Percentiles rank a stretch among this genome's conserved stretches.
Evolutionary conservation across 1,284 basidiomycete genomes (phyloP).

Genomic region (Ceratobasidium sp.): DNA sequence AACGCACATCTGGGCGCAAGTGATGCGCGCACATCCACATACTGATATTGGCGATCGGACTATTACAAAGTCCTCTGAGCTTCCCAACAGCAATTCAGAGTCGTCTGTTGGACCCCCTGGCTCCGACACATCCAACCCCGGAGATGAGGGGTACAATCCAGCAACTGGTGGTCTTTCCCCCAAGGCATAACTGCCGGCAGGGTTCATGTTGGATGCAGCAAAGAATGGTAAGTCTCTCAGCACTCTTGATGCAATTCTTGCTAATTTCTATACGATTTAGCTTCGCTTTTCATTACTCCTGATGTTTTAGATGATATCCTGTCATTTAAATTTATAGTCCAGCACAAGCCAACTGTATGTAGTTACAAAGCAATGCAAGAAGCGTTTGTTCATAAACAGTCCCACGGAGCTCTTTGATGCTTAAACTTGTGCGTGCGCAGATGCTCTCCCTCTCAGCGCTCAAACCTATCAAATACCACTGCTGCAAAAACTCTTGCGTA

Average conservation of each 20-base stretch:
- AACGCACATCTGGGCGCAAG: not conserved
- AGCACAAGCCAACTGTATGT: not conserved
- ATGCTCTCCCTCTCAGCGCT: too few species aligned
- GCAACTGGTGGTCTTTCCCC: not conserved
- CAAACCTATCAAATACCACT: conserved; percentile 43
- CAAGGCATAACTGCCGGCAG: not conserved
- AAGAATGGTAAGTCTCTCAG: not conserved
- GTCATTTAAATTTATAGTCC: too few species aligned
- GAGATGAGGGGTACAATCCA: not conserved
- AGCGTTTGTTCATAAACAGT: not conserved
- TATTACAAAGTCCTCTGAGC: not conserved
- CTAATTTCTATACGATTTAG: not conserved
- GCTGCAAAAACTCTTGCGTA: conserved; percentile 51
- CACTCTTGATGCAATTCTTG: not conserved
- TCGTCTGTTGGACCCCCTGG: not conserved
- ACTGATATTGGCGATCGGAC: not conserved
- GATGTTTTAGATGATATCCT: not conserved
- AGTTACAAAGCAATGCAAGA: not conserved
- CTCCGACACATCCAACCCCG: not conserved
- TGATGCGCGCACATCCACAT: not conserved
- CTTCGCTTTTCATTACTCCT: not conserved
- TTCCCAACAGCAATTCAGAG: not conserved
- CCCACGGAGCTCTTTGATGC: not conserved
- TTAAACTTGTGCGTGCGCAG: too few species aligned
- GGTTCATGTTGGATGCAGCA: not conserved